Base-by-base conservation (phyloP, 2,329 filamentous ascomycete genomes). In the Apiospora marii region DNA sequence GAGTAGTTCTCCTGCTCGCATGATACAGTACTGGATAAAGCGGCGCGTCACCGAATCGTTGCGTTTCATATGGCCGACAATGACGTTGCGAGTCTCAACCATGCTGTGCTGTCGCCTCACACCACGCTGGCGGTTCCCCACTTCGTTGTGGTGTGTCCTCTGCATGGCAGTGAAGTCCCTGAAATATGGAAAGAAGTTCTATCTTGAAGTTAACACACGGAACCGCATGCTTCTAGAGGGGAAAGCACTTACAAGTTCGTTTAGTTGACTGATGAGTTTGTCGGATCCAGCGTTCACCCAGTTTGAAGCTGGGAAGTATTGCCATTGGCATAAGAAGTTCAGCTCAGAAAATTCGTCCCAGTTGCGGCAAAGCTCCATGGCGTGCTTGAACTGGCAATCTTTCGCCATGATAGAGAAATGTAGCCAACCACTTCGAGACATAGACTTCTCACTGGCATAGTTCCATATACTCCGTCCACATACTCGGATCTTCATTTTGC, bases 261-360 rank as follows among this genome's bases (percentile, higher is more conserved):
- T 77, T 37, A 86, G 74, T 72, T 86, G 82, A 67, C 83, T 80
- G 34, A 81, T 81, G 4, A 80, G 70, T 6, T 77, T 72, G 75
- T 84, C 82, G 8, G 83, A 81, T 24, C 82, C 79, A 81, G 84
- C 86, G 4, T 77, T 79, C 1, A 80, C 78, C 85, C 85, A 87
- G 73, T 85, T 84, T 16, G 83, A 80, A 1, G 83, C 83, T 0
- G 85, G 86, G 68, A 88, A 87, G 74, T 84, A 87, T 64, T 84
- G 80, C 78, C 84, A 85, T 13, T 81, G 72, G 10, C 83, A 82
- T 3, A 87, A 80, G 53, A 84, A 83, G 71, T 84, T 85, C 27
- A 88, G 77, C 74, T 87, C 83, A 71, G 83, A 86, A 75, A 87
- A 86, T 75, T 87, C 86, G 53, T 85, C 83, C 86, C 85, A 87